Percentiles rank a stretch among this genome's conserved stretches.
Evolutionary conservation across 148 eudicot genomes (phyloP).

Genomic region (Vaccinium vitisidaea): DNA sequence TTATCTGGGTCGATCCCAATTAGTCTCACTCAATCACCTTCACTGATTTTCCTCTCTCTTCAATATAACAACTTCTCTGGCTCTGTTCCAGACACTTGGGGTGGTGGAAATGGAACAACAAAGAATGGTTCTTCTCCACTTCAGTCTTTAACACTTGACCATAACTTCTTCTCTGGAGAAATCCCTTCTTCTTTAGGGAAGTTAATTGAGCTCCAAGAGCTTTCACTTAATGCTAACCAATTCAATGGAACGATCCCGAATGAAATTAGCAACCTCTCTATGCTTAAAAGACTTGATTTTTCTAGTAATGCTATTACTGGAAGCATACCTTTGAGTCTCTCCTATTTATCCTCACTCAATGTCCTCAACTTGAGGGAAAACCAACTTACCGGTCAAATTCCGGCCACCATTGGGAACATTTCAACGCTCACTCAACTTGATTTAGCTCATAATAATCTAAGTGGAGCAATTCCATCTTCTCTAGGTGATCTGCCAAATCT

Average conservation of each 20-base stretch:
- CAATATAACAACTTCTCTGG: conserved; percentile 49
- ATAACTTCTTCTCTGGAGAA: conserved; percentile 17
- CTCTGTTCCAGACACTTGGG: neutral
- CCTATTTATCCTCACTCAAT: conserved; percentile 48
- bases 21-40: conserved; percentile 40
- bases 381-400: conserved; percentile 47
- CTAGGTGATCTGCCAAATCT: conserved; percentile 50
- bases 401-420: conserved; percentile 45
- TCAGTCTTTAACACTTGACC: neutral
- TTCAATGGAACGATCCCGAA: conserved; percentile 34
- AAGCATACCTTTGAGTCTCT: conserved; percentile 47
- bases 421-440: conserved; percentile 47
- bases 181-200: conserved; percentile 33
- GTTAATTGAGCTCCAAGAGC: conserved; percentile 24
- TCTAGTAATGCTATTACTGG: conserved; percentile 61
- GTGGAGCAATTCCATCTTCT: conserved; percentile 56
- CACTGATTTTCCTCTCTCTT: conserved; percentile 52
- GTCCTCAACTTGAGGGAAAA: conserved; percentile 55
- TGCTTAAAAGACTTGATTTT: conserved; percentile 49
- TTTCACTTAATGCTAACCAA: conserved; percentile 37
- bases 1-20: conserved; percentile 56
- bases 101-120: neutral
- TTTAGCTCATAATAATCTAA: conserved; percentile 62
- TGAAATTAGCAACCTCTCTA: conserved; percentile 48
- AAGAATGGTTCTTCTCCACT: neutral